Base-by-base conservation (phyloP, 23 red algal genomes). In the Rhodosorus marinus region DNA sequence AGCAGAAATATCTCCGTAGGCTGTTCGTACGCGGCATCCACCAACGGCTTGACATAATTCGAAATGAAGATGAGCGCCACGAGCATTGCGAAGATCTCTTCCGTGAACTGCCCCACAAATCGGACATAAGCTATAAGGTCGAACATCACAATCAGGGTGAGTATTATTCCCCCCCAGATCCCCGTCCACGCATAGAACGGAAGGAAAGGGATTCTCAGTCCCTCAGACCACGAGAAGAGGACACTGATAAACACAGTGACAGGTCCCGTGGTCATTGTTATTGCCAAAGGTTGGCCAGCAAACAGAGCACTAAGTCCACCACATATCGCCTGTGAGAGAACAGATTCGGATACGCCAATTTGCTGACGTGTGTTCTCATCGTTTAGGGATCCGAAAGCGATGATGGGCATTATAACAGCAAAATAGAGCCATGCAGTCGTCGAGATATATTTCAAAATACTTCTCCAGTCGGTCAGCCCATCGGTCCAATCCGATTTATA, bases 171-270 rank as follows among this genome's bases (percentile, higher is more conserved):
- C 4, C 65, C 81, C 71, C 78, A 94, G 49, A 94, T 72, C 20
- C 87, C 87, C 9, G 87, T 94, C 87, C 87, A 94, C 3, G 76
- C 87, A 45, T 83, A 94, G 30, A 94, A 94, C 21, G 87, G 87
- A 8, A 94, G 70, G 26, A 94, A 94, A 11, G 65, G 57, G 11
- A 83, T 80, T 27, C 75, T 71, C 26, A 94, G 72, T 30, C 38
- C 67, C 24, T 83, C 9, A n/a, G 70, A 67, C 87, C 87, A 94
- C 26, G 45, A 34, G 48, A 68, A 66, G 43, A 94, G 67, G 24
- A 83, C 77, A 32, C 80, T 57, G 35, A 83, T 94, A 52, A 82
- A 94, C 3, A 94, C 87, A n/a, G 74, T 80, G 0, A 79, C 25
- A 0, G 87, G 87, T 0, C 77, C 87, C 1, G 87, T 94, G 14